phyloP scores from a whole-genome alignment of 352 stramenopile species.

The Paralagenidium karlingii region DNA sequence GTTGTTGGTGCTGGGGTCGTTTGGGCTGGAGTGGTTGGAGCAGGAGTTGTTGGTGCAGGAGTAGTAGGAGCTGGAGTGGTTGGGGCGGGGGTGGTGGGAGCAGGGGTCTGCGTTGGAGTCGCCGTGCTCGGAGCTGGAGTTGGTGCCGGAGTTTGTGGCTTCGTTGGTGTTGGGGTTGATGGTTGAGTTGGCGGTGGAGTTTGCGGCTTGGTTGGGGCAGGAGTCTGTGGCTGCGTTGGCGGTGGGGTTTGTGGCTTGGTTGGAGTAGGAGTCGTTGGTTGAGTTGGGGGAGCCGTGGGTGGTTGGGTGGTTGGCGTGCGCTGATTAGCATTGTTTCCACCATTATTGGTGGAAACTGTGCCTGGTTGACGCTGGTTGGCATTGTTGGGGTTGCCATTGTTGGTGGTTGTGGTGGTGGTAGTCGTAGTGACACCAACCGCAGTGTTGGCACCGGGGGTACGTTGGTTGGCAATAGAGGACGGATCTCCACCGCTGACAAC shows the following conservation, averaged over 20 bases:
- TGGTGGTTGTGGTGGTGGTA: conserved; percentile 1
- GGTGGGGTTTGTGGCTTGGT: conserved; percentile 8
- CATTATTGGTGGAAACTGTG: too few species aligned
- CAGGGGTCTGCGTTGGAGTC: too few species aligned
- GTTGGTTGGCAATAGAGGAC: not conserved
- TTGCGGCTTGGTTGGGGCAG: conserved; percentile 2
- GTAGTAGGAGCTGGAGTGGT: too few species aligned
- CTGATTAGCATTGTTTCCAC: not conserved
- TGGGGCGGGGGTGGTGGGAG: too few species aligned
- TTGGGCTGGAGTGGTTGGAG: too few species aligned
- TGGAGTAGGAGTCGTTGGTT: conserved; percentile 7
- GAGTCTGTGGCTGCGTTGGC: conserved; percentile 7
- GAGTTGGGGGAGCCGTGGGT: conserved; percentile 6
- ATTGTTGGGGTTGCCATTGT: not conserved
- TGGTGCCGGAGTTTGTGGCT: too few species aligned
- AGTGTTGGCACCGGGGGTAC: conserved; percentile 1
- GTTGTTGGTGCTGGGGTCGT: too few species aligned
- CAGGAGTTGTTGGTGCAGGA: too few species aligned
- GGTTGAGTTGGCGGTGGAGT: conserved; percentile 2
- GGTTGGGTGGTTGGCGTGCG: not conserved
- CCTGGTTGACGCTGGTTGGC: too few species aligned
- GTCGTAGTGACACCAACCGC: conserved; percentile 5
- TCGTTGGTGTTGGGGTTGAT: not conserved
- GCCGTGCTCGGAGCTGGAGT: too few species aligned
- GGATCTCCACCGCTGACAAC: too few species aligned